These are phyloP conservation scores for Rubia tinctorum DNA, from an alignment of 305 asterid species.

Conservation along the genomic window DNA sequence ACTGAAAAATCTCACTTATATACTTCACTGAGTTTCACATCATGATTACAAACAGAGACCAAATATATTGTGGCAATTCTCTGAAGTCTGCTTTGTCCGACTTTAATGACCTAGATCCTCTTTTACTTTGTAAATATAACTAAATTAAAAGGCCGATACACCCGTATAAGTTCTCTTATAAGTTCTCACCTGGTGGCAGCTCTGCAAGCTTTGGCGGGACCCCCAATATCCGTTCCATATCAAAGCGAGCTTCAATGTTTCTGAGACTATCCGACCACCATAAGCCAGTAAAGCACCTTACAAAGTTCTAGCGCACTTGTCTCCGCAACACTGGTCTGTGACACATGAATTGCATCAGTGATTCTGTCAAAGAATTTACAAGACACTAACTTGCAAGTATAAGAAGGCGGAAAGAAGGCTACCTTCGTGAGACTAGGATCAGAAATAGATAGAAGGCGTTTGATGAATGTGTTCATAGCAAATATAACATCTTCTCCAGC, in stretches of 20 bases:
- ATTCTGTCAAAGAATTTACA: neutral
- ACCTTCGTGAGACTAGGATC: slow-evolving; percentile 97
- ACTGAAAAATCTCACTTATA: neutral
- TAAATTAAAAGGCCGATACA: neutral
- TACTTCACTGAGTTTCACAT: neutral
- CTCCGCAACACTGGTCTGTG: slow-evolving; percentile 84
- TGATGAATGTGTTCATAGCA: slow-evolving; percentile 90
- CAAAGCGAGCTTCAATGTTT: slow-evolving; percentile 92
- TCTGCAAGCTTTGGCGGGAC: slow-evolving; percentile 76
- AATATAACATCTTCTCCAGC: slow-evolving; percentile 88
- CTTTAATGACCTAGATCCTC: slow-evolving; percentile 7
- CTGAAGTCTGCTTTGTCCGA: neutral
- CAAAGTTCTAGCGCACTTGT: slow-evolving; percentile 89
- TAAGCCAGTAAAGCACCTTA: slow-evolving; percentile 92
- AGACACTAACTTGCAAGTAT: neutral
- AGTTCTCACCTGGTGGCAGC: slow-evolving; percentile 90
- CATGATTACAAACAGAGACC: slow-evolving; percentile 10
- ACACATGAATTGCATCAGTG: slow-evolving; percentile 13
- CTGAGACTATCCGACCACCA: slow-evolving; percentile 97
- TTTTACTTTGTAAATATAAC: neutral
- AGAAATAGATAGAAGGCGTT: slow-evolving; percentile 77
- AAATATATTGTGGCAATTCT: neutral
- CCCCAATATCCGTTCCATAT: slow-evolving; percentile 94
- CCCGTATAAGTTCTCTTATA: too few relatives aligned
- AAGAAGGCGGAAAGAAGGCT: neutral